phyloP scores from a whole-genome alignment of 768 basidiomycete genomes.

The Crepidotus variabilis region DNA sequence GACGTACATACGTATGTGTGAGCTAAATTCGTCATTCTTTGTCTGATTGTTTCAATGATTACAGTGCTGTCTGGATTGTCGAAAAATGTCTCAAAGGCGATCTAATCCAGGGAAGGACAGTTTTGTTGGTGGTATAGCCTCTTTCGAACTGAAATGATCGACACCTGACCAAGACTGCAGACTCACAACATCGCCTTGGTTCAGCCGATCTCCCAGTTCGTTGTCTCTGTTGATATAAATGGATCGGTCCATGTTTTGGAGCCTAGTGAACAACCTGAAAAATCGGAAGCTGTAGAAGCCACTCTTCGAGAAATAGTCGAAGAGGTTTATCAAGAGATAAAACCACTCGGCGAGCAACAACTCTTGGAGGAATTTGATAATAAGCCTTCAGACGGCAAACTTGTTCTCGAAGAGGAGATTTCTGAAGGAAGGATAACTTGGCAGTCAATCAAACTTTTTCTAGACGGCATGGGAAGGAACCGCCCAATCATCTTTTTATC shows the following conservation, averaged over 20 bases:
- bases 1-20: constrained; percentile 31
- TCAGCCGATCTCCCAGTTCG: constrained; percentile 48
- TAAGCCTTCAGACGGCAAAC: constrained; percentile 42
- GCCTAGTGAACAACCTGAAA: constrained; percentile 42
- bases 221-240: constrained; percentile 51
- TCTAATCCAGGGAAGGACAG: constrained; percentile 69
- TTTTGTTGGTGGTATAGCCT: constrained; percentile 68
- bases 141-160: constrained; percentile 1
- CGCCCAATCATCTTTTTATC: constrained; percentile 30
- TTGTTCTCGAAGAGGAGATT: constrained; percentile 63
- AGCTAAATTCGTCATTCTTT: neutral
- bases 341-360: constrained; percentile 16
- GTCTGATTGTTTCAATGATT: neutral
- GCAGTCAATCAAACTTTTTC: constrained; percentile 34
- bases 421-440: constrained; percentile 29
- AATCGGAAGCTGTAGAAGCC: constrained; percentile 30
- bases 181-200: constrained; percentile 52
- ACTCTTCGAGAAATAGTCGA: constrained; percentile 25
- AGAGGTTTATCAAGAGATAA: constrained; percentile 21
- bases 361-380: constrained; percentile 9
- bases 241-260: constrained; percentile 47
- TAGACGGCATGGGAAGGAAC: constrained; percentile 34
- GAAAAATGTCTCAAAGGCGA: constrained; percentile 77
- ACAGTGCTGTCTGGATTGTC: constrained; percentile 78
- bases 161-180: constrained; percentile 18